A percentile compares a stretch with the other conserved stretches of the same genome.
Conservation (phyloP, 768 basidiomycete species). For the Dendrothele bispora region DNA sequence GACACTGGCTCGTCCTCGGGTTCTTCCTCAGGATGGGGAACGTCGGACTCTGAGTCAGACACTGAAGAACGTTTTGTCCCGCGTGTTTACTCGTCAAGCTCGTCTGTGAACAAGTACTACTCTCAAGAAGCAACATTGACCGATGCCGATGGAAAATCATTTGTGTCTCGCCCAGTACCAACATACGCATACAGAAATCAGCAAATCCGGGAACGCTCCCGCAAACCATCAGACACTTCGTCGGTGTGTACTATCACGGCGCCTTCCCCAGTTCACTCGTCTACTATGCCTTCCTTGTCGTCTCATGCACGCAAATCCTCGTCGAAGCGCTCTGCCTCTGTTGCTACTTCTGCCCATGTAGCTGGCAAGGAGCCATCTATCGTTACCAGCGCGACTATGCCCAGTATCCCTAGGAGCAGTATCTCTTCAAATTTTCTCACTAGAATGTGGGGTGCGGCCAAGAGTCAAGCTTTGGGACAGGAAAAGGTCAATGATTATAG, state of each 20-base stretch:
- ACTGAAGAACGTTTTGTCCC: constrained; percentile 36
- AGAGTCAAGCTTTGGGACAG: constrained; percentile 23
- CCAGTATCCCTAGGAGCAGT: constrained; percentile 30
- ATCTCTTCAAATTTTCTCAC: constrained; percentile 57
- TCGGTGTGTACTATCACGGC: constrained; percentile 48
- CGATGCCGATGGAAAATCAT: too few relatives aligned
- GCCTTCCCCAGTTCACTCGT: constrained; percentile 18
- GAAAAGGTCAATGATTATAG: constrained; percentile 21
- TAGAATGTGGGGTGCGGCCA: constrained; percentile 74
- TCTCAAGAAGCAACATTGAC: neutral
- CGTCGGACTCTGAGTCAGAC: constrained; percentile 54
- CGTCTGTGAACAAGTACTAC: constrained; percentile 2
- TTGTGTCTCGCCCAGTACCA: constrained; percentile 47
- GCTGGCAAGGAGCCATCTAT: constrained; percentile 7
- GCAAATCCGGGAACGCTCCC: constrained; percentile 27
- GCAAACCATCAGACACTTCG: constrained; percentile 52
- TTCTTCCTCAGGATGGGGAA: constrained; percentile 52
- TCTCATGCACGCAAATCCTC: constrained; percentile 10
- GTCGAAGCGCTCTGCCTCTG: constrained; percentile 26
- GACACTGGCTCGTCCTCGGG: constrained; percentile 58
- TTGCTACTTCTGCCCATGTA: constrained; percentile 6
- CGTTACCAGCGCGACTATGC: constrained; percentile 39
- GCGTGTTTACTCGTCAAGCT: constrained; percentile 31
- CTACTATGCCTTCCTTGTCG: constrained; percentile 12
- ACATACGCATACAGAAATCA: constrained; percentile 37